Evolutionary conservation across 164 flowering plant genomes (phyloP).

Genomic region (Sextonia rubra): DNA sequence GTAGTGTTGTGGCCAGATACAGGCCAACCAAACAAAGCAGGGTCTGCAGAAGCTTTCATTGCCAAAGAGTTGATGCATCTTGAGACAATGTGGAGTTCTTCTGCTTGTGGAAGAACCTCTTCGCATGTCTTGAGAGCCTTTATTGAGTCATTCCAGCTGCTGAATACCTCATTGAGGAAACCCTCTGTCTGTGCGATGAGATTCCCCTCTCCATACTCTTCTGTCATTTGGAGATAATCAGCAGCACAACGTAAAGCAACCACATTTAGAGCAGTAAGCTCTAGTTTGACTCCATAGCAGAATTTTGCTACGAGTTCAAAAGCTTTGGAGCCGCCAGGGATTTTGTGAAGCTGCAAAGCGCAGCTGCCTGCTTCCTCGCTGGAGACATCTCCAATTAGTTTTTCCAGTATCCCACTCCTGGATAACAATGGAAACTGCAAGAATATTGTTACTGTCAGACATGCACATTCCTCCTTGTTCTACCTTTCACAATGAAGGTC

Average conservation of each 20-base stretch:
- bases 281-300: conserved; percentile 65
- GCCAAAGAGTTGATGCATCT: conserved; percentile 68
- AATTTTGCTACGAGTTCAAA: conserved; percentile 61
- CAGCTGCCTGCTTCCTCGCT: conserved; percentile 27
- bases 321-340: conserved; percentile 67
- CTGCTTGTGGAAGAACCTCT: conserved; percentile 52
- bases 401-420: conserved; percentile 52
- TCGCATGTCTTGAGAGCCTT: conserved; percentile 63
- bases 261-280: conserved; percentile 52
- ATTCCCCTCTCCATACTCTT: conserved; percentile 60
- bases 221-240: conserved; percentile 62
- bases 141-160: conserved; percentile 55
- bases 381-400: conserved; percentile 32
- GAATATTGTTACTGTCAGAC: not conserved
- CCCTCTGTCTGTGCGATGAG: conserved; percentile 48
- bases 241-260: conserved; percentile 66
- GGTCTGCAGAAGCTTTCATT: conserved; percentile 60
- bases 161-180: conserved; percentile 49
- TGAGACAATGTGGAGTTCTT: conserved; percentile 55
- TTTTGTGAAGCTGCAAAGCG: conserved; percentile 46
- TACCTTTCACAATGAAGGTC: not conserved
- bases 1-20: conserved; percentile 16
- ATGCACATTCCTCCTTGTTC: not conserved
- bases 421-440: conserved; percentile 67
- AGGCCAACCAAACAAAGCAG: conserved; percentile 46